Evolutionary conservation across 2,329 filamentous ascomycete species (phyloP), one percentile per base, ranked within the genome.

Genomic region (Arthrobotrys megalospora): DNA sequence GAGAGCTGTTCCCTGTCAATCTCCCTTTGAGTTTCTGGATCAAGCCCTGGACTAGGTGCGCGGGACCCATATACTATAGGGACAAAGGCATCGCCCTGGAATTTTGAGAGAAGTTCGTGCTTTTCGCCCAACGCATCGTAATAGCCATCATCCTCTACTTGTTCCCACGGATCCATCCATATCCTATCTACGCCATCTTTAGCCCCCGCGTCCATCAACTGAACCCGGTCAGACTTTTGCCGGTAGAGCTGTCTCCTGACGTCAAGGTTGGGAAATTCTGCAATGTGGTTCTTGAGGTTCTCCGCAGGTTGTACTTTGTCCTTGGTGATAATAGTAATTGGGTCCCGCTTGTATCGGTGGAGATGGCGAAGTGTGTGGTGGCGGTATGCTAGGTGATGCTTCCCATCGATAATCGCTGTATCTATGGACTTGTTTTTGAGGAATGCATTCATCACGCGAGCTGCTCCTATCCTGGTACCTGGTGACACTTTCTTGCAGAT

Each of bases 321-420:
- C 12, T 34, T 48, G 12, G n/a, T 63, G 41, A 72, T 53, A n/a
- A 76, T 36, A 7, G 67, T 78, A 8, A 78, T 58, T 12, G 75
- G 62, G 38, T 72, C 55, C 6, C 67, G 45, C 10, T 60, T 28
- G 11, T 32, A 64, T 4, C 34, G 43, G 7, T 68, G 48, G 10
- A 78, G n/a, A 19, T 78, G 67, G 3, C 75, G 67, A 48, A 64
- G 8, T 0, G 67, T 53, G n/a, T 63, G 45, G 16, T 62, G 67
- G 10, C 62, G 41, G 43, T 53, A 71, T 0, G 62, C 75, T 0
- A 32, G 11, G 7, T 72, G 41, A 10, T 14, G 6, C 21, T 55
- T 62, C 11, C 75, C 67, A 6, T 72, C 47, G 7, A 72, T 36
- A 1, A 4, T 52, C 3, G 11, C 24, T 4, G 1, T 55, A 7